Evolutionary conservation across 805 yeast genomes (phyloP).

Genomic region (Candida koratica): DNA sequence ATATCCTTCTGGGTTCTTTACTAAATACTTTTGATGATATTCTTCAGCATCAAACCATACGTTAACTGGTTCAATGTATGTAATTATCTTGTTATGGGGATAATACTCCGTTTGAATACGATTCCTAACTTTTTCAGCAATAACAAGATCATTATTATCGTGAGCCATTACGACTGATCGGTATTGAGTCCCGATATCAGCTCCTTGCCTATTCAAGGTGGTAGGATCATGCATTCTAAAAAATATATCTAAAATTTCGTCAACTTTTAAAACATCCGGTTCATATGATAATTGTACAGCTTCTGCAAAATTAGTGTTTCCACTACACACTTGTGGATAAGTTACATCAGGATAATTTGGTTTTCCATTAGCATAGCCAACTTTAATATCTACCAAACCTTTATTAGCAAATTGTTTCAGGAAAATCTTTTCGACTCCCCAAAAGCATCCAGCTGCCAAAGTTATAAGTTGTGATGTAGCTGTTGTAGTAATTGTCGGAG

Average conservation of each 20-base stretch:
- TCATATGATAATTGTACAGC: conserved; percentile 79
- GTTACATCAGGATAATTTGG: conserved; percentile 42
- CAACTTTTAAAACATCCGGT: conserved; percentile 56
- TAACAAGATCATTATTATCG: conserved; percentile 44
- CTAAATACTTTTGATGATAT: conserved; percentile 82
- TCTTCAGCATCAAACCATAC: conserved; percentile 92
- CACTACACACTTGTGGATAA: conserved; percentile 72
- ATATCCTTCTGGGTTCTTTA: conserved; percentile 79
- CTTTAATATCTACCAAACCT: conserved; percentile 71
- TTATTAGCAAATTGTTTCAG: conserved; percentile 61
- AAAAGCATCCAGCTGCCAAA: conserved; percentile 65
- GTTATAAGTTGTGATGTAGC: conserved; percentile 35
- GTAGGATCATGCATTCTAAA: conserved; percentile 96
- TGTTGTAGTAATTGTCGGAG: conserved; percentile 34
- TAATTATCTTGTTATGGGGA: conserved; percentile 62
- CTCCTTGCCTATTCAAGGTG: conserved; percentile 76
- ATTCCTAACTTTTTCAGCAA: conserved; percentile 45
- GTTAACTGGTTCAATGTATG: conserved; percentile 62
- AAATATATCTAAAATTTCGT: conserved; percentile 73
- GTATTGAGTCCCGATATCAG: conserved; percentile 86
- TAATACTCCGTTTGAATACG: conserved; percentile 72
- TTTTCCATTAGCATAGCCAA: conserved; percentile 87
- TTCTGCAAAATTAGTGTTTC: conserved; percentile 76
- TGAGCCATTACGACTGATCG: conserved; percentile 77
- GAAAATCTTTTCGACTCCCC: conserved; percentile 88